A percentile compares a stretch with the other conserved stretches of the same genome.
These are phyloP conservation scores for Vicia sativa DNA, from an alignment of 306 rosid species.

Conservation along the genomic window DNA sequence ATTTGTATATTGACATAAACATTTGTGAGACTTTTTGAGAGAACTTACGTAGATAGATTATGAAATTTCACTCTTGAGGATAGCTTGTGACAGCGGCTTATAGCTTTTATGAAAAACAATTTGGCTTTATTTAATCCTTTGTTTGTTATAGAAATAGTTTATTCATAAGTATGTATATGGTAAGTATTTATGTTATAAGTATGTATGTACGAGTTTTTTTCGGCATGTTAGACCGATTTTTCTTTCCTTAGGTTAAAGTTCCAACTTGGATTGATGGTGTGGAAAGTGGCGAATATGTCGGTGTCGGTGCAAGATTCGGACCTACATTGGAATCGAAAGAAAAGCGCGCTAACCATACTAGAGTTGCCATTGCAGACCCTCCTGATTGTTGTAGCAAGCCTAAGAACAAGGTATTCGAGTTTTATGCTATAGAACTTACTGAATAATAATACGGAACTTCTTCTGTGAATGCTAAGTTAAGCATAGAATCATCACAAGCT, in stretches of 20 bases:
- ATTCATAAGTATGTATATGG: background rate
- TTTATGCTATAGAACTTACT: conserved; percentile 24
- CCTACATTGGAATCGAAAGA: conserved; percentile 84
- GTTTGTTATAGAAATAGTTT: background rate
- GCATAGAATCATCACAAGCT: conserved; percentile 36
- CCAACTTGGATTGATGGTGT: conserved; percentile 73
- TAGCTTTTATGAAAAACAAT: background rate
- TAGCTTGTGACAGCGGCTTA: background rate
- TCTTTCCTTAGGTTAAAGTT: conserved; percentile 72
- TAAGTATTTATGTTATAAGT: background rate
- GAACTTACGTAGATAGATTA: no score
- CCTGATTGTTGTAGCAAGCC: conserved; percentile 82
- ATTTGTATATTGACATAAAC: no score
- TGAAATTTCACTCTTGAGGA: background rate
- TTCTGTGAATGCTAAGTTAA: conserved; percentile 8
- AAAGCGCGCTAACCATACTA: conserved; percentile 77
- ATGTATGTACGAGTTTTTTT: background rate
- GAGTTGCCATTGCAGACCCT: conserved; percentile 89
- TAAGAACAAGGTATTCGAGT: conserved; percentile 60
- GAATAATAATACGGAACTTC: conserved; percentile 10
- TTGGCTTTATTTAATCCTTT: background rate
- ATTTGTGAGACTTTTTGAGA: no score
- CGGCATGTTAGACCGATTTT: conserved; percentile 14
- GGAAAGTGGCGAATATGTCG: conserved; percentile 73
- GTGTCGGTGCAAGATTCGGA: conserved; percentile 96